phyloP scores from a whole-genome alignment of 768 basidiomycete species.

The Pleurotus eryngii region DNA sequence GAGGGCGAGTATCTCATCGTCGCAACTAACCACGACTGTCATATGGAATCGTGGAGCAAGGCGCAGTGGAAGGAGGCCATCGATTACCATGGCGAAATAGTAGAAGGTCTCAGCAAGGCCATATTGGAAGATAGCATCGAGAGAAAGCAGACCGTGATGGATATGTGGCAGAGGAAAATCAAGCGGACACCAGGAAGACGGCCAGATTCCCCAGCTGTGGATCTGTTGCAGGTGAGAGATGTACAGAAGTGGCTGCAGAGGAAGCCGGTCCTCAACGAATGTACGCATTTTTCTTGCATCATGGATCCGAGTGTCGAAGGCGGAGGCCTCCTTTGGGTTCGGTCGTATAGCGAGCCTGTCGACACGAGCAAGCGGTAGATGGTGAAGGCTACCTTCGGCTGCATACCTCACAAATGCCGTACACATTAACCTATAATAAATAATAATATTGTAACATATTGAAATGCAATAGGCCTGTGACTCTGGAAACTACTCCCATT shows the following conservation, averaged over 20 bases:
- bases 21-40: slow-evolving; percentile 31
- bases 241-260: slow-evolving; percentile 28
- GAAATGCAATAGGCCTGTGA: neutral
- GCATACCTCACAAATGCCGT: no score
- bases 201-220: slow-evolving; percentile 5
- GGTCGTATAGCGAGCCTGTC: slow-evolving; percentile 20
- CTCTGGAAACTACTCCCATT: neutral
- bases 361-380: slow-evolving; percentile 10
- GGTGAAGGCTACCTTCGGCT: no score
- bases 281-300: slow-evolving; percentile 35
- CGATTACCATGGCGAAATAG: slow-evolving; percentile 8
- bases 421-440: no score
- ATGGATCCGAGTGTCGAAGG: slow-evolving; percentile 34
- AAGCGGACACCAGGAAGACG: neutral
- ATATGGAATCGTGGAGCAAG: slow-evolving; percentile 21
- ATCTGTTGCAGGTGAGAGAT: slow-evolving; percentile 12
- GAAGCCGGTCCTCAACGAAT: slow-evolving; percentile 31
- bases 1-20: slow-evolving; percentile 25
- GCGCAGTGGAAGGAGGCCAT: slow-evolving; percentile 18
- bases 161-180: slow-evolving; percentile 15
- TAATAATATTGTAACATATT: neutral
- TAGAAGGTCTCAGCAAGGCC: slow-evolving; percentile 11
- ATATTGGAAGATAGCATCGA: slow-evolving; percentile 31
- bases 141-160: slow-evolving; percentile 24
- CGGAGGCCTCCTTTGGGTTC: slow-evolving; percentile 33